These are phyloP conservation scores for Phylloporus scabripes DNA, from an alignment of 768 basidiomycete species.

Conservation along the genomic window DNA sequence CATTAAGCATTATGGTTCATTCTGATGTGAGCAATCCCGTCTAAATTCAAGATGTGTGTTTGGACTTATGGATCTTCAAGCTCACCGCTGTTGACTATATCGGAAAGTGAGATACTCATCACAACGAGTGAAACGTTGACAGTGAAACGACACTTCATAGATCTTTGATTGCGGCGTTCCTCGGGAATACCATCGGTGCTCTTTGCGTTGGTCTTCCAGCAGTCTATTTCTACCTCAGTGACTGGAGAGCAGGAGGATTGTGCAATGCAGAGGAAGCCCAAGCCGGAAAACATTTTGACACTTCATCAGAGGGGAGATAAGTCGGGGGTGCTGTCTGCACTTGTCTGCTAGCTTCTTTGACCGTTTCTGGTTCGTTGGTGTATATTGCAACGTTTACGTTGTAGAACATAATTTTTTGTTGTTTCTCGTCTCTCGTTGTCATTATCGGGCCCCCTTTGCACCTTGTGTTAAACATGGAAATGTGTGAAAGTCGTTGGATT, in stretches of 20 bases:
- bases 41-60: background rate
- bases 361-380: background rate
- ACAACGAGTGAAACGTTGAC: background rate
- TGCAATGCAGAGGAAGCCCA: conserved; percentile 36
- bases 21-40: conserved; percentile 45
- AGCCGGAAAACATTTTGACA: conserved; percentile 9
- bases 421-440: background rate
- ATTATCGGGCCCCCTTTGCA: no score
- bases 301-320: conserved; percentile 7
- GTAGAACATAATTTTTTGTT: background rate
- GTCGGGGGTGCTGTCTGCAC: background rate
- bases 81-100: conserved; percentile 49
- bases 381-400: background rate
- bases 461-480: no score
- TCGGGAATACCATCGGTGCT: conserved; percentile 66
- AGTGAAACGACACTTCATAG: conserved; percentile 19
- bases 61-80: conserved; percentile 10
- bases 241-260: conserved; percentile 40
- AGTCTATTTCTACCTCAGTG: conserved; percentile 56
- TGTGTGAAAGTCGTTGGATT: background rate
- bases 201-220: conserved; percentile 60
- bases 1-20: conserved; percentile 65
- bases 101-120: conserved; percentile 45
- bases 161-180: conserved; percentile 58
- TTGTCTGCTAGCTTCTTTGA: background rate